Percentiles rank a stretch among this genome's conserved stretches.
phyloP scores from a whole-genome alignment of 2,329 filamentous ascomycete genomes.

The Nannizzia gypsea region DNA sequence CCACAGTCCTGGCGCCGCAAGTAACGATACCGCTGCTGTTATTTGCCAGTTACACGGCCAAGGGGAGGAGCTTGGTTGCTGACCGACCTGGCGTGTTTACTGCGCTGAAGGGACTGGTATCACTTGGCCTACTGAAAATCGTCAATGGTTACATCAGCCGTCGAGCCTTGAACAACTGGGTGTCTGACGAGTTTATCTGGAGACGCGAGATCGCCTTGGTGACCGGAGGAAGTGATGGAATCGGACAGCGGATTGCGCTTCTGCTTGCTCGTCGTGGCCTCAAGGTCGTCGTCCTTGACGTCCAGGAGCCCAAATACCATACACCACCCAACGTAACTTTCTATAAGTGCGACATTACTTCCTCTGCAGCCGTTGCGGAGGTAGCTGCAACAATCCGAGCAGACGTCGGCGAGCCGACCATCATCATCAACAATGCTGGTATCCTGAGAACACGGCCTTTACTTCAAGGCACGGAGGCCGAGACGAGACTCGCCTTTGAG shows the following conservation, averaged over 20 bases:
- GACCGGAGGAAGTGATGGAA: slow-evolving; percentile 63
- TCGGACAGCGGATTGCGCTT: slow-evolving; percentile 55
- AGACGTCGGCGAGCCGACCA: slow-evolving; percentile 47
- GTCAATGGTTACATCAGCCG: slow-evolving; percentile 43
- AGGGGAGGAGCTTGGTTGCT: slow-evolving; percentile 45
- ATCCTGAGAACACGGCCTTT: slow-evolving; percentile 50
- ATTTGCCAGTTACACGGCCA: slow-evolving; percentile 51
- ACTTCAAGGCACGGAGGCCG: slow-evolving; percentile 45
- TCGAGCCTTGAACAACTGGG: slow-evolving; percentile 37
- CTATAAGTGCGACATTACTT: slow-evolving; percentile 60
- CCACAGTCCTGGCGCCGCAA: slow-evolving; percentile 52
- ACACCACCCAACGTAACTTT: slow-evolving; percentile 44
- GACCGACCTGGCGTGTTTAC: slow-evolving; percentile 43
- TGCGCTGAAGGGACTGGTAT: slow-evolving; percentile 43
- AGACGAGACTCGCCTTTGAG: slow-evolving; percentile 56
- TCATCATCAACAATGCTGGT: slow-evolving; percentile 63
- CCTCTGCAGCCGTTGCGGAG: slow-evolving; percentile 40
- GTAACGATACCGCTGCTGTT: slow-evolving; percentile 54
- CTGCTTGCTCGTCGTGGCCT: slow-evolving; percentile 53
- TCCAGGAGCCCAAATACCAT: slow-evolving; percentile 44
- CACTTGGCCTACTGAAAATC: slow-evolving; percentile 40
- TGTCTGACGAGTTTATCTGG: slow-evolving; percentile 40
- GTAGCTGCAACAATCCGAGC: slow-evolving; percentile 43
- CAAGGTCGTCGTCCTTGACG: slow-evolving; percentile 60
- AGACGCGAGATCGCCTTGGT: slow-evolving; percentile 57